A percentile compares a stretch with the other conserved stretches of the same genome.
Evolutionary conservation across 164 flowering plant genomes (phyloP).

Genomic region (Umbellularia californica): DNA sequence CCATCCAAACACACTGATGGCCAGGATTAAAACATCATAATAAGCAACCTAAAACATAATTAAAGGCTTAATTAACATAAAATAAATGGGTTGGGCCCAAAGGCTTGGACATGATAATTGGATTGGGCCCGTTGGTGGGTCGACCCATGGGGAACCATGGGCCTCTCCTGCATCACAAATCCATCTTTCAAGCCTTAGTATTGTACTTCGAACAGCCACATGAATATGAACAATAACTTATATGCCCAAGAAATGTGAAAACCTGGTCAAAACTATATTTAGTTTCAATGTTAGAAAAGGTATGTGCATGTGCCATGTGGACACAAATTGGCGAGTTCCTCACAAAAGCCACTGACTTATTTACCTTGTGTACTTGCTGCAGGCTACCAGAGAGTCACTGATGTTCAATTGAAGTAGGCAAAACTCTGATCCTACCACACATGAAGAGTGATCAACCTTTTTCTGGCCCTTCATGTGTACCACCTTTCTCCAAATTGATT

Average conservation of each 20-base stretch:
- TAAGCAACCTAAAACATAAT: no score
- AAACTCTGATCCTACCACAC: not conserved
- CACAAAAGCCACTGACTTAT: not conserved
- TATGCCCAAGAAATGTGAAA: not conserved
- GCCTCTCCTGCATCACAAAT: no score
- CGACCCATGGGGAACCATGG: no score
- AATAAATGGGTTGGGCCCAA: no score
- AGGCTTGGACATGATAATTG: no score
- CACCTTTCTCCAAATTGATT: not conserved
- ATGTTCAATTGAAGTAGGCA: slow-evolving; percentile 9
- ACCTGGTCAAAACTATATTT: not conserved
- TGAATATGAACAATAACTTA: not conserved
- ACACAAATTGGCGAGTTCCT: not conserved
- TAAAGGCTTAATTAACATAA: no score
- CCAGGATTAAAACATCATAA: no score
- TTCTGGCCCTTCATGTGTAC: not conserved
- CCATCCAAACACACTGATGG: no score
- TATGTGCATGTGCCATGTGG: not conserved
- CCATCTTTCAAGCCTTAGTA: not conserved
- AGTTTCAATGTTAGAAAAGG: not conserved
- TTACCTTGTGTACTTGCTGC: slow-evolving; percentile 25
- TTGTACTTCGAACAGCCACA: not conserved
- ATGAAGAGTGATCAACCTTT: not conserved
- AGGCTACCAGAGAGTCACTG: slow-evolving; percentile 85
- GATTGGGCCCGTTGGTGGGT: no score